A percentile compares a stretch with the other conserved stretches of the same genome.
These are phyloP conservation scores for Udeniomyces megalosporus DNA, from an alignment of 768 basidiomycete species.

Conservation along the genomic window DNA sequence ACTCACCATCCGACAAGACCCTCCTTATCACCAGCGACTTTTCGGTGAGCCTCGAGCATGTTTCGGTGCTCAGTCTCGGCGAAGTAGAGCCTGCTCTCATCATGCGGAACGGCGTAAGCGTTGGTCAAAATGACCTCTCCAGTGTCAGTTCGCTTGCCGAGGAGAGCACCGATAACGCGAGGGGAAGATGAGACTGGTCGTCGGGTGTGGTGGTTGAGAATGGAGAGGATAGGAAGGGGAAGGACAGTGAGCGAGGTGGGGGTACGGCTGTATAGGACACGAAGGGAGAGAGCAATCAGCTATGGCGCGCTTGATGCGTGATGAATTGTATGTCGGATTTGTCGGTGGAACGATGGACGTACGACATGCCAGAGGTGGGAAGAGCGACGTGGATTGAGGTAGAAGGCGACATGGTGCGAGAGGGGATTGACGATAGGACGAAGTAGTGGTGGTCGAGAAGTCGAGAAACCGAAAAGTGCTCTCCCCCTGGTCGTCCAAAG, in stretches of 20 bases:
- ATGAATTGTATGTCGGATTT: no score
- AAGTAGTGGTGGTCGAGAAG: no score
- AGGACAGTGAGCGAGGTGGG: slow-evolving; percentile 50
- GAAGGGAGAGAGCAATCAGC: neutral
- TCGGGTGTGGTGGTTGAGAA: slow-evolving; percentile 92
- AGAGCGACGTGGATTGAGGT: no score
- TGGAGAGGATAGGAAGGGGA: slow-evolving; percentile 81
- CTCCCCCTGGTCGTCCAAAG: no score
- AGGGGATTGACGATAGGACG: no score
- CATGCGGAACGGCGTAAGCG: slow-evolving; percentile 78
- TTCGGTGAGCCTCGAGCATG: slow-evolving; percentile 80
- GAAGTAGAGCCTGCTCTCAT: slow-evolving; percentile 12
- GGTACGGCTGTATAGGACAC: slow-evolving; percentile 16
- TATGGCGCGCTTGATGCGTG: no score
- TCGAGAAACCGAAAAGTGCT: no score
- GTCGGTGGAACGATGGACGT: no score
- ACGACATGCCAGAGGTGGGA: no score
- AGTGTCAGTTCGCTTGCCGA: slow-evolving; percentile 53
- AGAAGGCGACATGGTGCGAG: no score
- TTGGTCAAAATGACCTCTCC: slow-evolving; percentile 48
- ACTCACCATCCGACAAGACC: slow-evolving; percentile 87
- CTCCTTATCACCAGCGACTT: slow-evolving; percentile 44
- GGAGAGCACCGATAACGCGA: slow-evolving; percentile 86
- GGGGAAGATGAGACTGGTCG: slow-evolving; percentile 48
- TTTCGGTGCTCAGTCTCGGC: slow-evolving; percentile 46